Evolutionary conservation across 2,329 filamentous ascomycete species (phyloP).

Genomic region (Cryphonectria parasitica): DNA sequence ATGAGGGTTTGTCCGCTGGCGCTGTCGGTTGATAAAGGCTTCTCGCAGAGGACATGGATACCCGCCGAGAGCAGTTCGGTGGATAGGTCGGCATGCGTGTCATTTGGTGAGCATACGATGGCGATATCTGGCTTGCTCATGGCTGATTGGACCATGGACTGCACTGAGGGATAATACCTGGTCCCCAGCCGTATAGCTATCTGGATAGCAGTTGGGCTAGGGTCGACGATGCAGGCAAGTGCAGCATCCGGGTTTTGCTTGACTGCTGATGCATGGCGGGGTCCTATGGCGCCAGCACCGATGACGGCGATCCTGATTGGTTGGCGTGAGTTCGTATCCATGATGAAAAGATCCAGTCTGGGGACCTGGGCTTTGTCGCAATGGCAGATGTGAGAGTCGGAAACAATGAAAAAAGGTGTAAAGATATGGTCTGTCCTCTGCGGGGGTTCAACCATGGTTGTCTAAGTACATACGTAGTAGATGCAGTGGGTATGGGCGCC

Average conservation of each 20-base stretch:
- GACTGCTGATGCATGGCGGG: slow-evolving; percentile 39
- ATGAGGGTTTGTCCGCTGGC: slow-evolving; percentile 41
- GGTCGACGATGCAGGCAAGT: slow-evolving; percentile 39
- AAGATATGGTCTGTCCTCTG: not conserved
- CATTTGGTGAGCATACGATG: slow-evolving; percentile 63
- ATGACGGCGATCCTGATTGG: slow-evolving; percentile 36
- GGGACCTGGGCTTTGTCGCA: not conserved
- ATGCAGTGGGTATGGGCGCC: not conserved
- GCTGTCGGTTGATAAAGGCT: slow-evolving; percentile 54
- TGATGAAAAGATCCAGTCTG: not conserved
- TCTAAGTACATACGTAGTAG: too few relatives aligned
- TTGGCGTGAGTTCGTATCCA: not conserved
- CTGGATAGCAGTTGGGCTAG: slow-evolving; percentile 31
- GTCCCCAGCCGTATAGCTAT: slow-evolving; percentile 34
- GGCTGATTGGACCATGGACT: slow-evolving; percentile 45
- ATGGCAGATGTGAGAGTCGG: too few relatives aligned
- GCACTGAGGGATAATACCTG: slow-evolving; percentile 39
- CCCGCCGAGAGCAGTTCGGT: slow-evolving; percentile 51
- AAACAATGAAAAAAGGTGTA: not conserved
- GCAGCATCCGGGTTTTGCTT: slow-evolving; percentile 30
- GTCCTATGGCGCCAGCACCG: slow-evolving; percentile 38
- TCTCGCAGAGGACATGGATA: slow-evolving; percentile 61
- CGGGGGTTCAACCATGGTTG: not conserved
- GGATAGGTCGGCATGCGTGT: slow-evolving; percentile 57
- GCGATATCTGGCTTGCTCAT: slow-evolving; percentile 52